Conservation (phyloP, 148 eudicot genomes). For the Mesembryanthemum crystallinum region DNA sequence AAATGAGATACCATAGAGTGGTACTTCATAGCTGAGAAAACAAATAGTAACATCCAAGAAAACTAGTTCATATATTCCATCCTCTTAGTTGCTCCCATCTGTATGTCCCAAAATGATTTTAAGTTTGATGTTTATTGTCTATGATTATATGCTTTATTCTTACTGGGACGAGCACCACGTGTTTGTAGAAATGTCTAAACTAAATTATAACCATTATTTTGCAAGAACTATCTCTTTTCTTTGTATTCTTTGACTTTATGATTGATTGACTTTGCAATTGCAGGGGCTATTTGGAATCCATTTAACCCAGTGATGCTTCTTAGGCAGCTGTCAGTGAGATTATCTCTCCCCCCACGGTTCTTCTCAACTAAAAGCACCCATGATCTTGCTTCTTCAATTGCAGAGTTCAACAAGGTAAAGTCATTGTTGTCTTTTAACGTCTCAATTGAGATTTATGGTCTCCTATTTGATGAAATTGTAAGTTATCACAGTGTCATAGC, state of each 20-base stretch:
- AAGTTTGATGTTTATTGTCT: background rate
- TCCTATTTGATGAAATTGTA: no score
- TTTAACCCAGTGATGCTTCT: conserved; percentile 41
- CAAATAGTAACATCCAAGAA: no score
- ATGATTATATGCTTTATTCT: background rate
- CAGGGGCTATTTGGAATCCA: background rate
- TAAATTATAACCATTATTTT: background rate
- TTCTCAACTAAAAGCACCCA: conserved; percentile 37
- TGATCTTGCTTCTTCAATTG: conserved; percentile 51
- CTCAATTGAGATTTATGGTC: no score
- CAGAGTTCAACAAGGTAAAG: conserved; percentile 71
- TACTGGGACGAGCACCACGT: conserved; percentile 6
- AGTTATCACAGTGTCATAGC: no score
- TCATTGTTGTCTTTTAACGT: background rate
- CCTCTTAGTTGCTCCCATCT: no score
- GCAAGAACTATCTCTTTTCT: background rate
- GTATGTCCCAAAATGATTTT: no score
- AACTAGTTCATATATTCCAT: no score
- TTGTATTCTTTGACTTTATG: background rate
- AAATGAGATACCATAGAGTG: no score
- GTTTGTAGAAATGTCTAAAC: conserved; percentile 32
- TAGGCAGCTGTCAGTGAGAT: conserved; percentile 31
- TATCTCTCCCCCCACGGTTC: conserved; percentile 7
- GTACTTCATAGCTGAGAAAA: no score
- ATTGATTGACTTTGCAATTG: background rate